These are phyloP conservation scores for Alternaria ethzedia DNA, from an alignment of 2,329 filamentous ascomycete genomes.

Conservation along the genomic window DNA sequence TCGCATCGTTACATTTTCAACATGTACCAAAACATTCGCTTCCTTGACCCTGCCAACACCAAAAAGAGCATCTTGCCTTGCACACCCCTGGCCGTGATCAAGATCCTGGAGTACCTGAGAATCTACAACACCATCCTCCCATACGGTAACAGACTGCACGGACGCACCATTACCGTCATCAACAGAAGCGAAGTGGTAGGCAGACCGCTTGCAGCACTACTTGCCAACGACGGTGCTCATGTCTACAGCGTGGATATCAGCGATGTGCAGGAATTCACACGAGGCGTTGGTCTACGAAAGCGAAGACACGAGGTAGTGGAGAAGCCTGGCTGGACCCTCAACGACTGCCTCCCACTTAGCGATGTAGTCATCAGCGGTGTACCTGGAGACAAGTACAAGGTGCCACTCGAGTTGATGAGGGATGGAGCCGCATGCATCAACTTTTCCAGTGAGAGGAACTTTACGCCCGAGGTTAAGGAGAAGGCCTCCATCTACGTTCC, in stretches of 20 bases:
- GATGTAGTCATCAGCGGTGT: conserved; percentile 96
- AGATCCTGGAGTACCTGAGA: conserved; percentile 93
- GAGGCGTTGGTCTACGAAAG: conserved; percentile 85
- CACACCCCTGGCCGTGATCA: conserved; percentile 93
- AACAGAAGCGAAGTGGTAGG: conserved; percentile 97
- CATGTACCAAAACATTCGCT: conserved; percentile 99
- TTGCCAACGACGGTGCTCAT: conserved; percentile 94
- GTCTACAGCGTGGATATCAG: conserved; percentile 95
- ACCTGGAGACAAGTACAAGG: conserved; percentile 85
- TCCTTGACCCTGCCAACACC: conserved; percentile 78
- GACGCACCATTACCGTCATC: conserved; percentile 93
- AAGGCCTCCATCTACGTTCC: conserved; percentile 97
- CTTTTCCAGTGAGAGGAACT: conserved; percentile 96
- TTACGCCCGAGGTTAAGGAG: conserved; percentile 87
- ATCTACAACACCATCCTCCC: conserved; percentile 96
- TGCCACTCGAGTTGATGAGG: conserved; percentile 80
- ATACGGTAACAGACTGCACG: conserved; percentile 90
- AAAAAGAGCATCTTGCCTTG: conserved; percentile 95
- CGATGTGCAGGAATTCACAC: conserved; percentile 89
- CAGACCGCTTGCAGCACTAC: conserved; percentile 84
- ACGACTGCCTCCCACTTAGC: conserved; percentile 83
- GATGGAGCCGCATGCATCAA: conserved; percentile 98
- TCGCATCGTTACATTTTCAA: conserved; percentile 96
- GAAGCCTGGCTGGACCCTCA: conserved; percentile 77
- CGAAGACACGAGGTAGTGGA: conserved; percentile 85